phyloP scores from a whole-genome alignment of 192 early-diverging fungal genomes.

The Entomortierella chlamydospora region DNA sequence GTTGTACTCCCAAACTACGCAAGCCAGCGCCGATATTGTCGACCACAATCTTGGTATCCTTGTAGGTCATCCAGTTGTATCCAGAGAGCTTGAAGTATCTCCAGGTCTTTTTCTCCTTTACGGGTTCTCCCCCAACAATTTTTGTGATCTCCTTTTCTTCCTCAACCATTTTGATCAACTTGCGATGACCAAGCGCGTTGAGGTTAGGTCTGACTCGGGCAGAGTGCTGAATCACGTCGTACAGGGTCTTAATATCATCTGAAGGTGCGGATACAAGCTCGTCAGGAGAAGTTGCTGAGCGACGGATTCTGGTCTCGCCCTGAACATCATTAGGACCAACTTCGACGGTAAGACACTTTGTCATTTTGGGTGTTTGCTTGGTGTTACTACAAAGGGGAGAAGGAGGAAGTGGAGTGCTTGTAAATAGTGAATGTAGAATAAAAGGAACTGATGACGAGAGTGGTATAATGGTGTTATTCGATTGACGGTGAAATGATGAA shows the following conservation, averaged over 20 bases:
- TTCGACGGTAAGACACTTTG: slow-evolving; percentile 25
- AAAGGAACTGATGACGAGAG: no score
- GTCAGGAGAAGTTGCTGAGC: slow-evolving; percentile 42
- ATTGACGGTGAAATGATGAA: no score
- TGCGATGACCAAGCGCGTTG: slow-evolving; percentile 75
- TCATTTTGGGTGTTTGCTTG: not conserved
- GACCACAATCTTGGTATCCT: slow-evolving; percentile 64
- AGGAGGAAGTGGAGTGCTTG: not conserved
- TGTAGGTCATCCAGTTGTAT: slow-evolving; percentile 83
- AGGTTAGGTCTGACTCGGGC: slow-evolving; percentile 63
- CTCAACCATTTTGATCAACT: slow-evolving; percentile 67
- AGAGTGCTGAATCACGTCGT: slow-evolving; percentile 73
- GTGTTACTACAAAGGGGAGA: not conserved
- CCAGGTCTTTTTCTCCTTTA: slow-evolving; percentile 81
- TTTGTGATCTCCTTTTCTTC: slow-evolving; percentile 80
- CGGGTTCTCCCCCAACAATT: slow-evolving; percentile 61
- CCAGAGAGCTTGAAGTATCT: slow-evolving; percentile 79
- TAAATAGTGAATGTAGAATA: not conserved
- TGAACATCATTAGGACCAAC: slow-evolving; percentile 24
- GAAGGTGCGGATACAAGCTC: slow-evolving; percentile 36
- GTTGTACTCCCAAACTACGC: slow-evolving; percentile 63
- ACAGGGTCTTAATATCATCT: slow-evolving; percentile 66
- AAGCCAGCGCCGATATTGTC: slow-evolving; percentile 77
- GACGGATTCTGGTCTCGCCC: slow-evolving; percentile 52
- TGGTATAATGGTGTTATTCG: no score